Evolutionary conservation across 352 stramenopile species (phyloP).

Genomic region (Globisporangium splendens): DNA sequence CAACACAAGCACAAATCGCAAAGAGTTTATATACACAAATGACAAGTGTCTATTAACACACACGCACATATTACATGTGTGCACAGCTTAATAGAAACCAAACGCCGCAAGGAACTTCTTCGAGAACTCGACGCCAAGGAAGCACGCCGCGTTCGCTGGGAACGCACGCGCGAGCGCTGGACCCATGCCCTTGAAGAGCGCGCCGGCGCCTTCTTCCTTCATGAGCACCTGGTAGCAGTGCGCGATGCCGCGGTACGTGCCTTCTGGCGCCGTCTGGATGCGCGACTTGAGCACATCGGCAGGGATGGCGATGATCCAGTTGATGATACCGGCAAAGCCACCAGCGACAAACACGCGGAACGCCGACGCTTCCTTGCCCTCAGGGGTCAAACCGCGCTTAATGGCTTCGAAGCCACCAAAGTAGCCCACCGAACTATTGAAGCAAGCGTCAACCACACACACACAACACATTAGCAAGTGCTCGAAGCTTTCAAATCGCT

Average conservation of each 20-base stretch:
- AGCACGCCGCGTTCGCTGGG: conserved; percentile 95
- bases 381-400: conserved; percentile 83
- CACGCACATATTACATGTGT: not conserved
- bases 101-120: conserved; percentile 79
- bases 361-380: conserved; percentile 72
- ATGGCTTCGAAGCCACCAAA: conserved; percentile 93
- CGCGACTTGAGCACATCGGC: conserved; percentile 96
- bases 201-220: conserved; percentile 90
- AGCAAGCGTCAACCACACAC: not conserved
- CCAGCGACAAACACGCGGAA: conserved; percentile 92
- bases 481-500: too few relatives aligned
- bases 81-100: conserved; percentile 59
- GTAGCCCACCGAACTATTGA: conserved; percentile 89
- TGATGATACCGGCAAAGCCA: conserved; percentile 92
- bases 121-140: conserved; percentile 87
- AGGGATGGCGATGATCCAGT: conserved; percentile 94
- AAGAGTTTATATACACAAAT: not conserved
- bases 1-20: not conserved
- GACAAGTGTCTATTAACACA: not conserved
- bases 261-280: conserved; percentile 95
- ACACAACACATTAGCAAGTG: not conserved
- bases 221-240: conserved; percentile 94
- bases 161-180: conserved; percentile 95
- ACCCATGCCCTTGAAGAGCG: conserved; percentile 93
- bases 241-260: conserved; percentile 90